These are phyloP conservation scores for Meripilus lineatus DNA, from an alignment of 1,284 basidiomycete species.

Conservation along the genomic window DNA sequence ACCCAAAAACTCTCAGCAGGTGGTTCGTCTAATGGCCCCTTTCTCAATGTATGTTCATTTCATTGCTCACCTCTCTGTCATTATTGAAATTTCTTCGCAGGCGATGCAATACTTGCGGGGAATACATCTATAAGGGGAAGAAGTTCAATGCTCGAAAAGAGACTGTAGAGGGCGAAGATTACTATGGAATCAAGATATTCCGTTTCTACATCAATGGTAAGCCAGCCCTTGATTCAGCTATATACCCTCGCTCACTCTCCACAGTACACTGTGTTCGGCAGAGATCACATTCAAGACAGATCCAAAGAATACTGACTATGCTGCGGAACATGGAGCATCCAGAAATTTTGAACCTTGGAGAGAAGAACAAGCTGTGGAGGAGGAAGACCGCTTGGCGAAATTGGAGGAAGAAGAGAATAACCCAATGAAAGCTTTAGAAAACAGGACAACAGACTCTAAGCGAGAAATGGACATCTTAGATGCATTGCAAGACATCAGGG, in stretches of 20 bases:
- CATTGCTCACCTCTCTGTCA: conserved; percentile 9
- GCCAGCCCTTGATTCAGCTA: conserved; percentile 20
- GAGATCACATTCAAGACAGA: conserved; percentile 99
- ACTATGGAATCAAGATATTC: conserved; percentile 97
- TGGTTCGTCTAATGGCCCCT: conserved; percentile 98
- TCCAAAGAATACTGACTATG: conserved; percentile 95
- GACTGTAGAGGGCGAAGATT: conserved; percentile 94
- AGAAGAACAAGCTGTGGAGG: conserved; percentile 68
- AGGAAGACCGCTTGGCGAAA: conserved; percentile 74
- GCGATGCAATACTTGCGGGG: conserved; percentile 93
- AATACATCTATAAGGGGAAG: conserved; percentile 98
- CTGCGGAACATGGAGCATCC: conserved; percentile 88
- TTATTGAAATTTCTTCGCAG: conserved; percentile 28
- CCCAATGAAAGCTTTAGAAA: conserved; percentile 96
- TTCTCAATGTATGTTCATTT: conserved; percentile 79
- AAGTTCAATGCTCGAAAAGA: conserved; percentile 99
- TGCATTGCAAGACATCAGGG: conserved; percentile 91
- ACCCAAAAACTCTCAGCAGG: conserved; percentile 91
- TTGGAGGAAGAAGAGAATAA: conserved; percentile 89
- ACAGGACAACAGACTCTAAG: conserved; percentile 86
- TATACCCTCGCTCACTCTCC: background rate
- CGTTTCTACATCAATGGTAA: conserved; percentile 80
- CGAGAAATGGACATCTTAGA: conserved; percentile 99
- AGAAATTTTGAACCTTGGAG: conserved; percentile 94
- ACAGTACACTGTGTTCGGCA: conserved; percentile 86